Evolutionary conservation across 768 basidiomycete genomes (phyloP), one percentile per base, ranked within the genome.

Genomic region (Lentinula sp.): DNA sequence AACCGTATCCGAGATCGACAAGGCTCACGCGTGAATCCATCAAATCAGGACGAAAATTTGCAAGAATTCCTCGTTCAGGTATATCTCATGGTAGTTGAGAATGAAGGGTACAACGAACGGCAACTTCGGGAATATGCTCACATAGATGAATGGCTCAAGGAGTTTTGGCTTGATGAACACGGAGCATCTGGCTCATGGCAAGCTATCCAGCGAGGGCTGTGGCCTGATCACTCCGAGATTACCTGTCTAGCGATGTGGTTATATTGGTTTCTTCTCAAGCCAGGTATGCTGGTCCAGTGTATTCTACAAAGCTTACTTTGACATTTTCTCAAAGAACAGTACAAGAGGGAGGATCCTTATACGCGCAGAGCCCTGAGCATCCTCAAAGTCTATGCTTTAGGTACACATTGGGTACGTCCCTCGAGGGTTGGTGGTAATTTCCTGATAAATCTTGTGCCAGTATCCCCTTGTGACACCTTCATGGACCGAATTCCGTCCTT

Each of bases 81-180:
- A 32, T 92, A 88, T 68, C 72, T 90, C 41, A 85, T 93, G 85
- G 81, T 92, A 79, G 74, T 93, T 51, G 92, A 94, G 74, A 88
- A 91, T 65, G 88, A 88, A 33, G 88, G 84, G 46, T 86, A 81
- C 68, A 93, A 93, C 65, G 82, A 82, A 65, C 70, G 53, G 49
- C 90, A 91, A 68, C 78, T 93, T n/a, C 69, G 83, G n/a, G 83
- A 84, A 23, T 91, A 86, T 66, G 90, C 83, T 5, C 67, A 69
- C 43, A 80, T 91, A 60, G 81, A 85, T 58, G 65, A 65, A 0
- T 92, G 90, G 90, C 69, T 93, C 45, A 76, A 74, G 65, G 78
- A 80, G 59, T 92, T 83, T 67, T 86, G 86, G 85, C 86, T 91
- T 63, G 79, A 83, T 61, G 73, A 77, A 9, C 63, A 73, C 15